Conservation (phyloP, 805 yeast species). For the Candida krabiensis region DNA sequence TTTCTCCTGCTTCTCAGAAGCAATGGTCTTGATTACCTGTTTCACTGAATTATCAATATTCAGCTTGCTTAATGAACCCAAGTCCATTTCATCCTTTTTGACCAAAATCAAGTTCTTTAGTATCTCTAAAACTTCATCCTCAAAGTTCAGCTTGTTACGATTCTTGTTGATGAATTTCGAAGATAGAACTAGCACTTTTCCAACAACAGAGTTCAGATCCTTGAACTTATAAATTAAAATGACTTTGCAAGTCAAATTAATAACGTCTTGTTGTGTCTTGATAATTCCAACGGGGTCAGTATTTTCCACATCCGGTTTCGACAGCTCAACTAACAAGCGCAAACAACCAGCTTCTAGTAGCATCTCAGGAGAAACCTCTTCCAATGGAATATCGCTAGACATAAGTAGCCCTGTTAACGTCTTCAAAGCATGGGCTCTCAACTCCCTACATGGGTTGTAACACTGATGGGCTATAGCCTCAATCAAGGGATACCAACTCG, state of each 20-base stretch:
- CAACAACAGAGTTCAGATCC: conserved; percentile 25
- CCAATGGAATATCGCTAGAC: conserved; percentile 35
- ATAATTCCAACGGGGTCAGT: conserved; percentile 66
- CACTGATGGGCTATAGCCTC: conserved; percentile 90
- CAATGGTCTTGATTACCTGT: conserved; percentile 15
- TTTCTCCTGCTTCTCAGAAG: conserved; percentile 3
- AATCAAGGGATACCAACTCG: conserved; percentile 56
- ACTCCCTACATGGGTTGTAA: conserved; percentile 80
- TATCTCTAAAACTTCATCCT: conserved; percentile 35
- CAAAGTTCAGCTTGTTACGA: conserved; percentile 22
- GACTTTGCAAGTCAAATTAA: conserved; percentile 64
- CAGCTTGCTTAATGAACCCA: conserved; percentile 22
- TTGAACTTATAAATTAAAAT: conserved; percentile 33
- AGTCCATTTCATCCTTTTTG: conserved; percentile 24
- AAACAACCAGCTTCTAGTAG: conserved; percentile 76
- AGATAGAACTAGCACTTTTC: conserved; percentile 26
- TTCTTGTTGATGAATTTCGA: conserved; percentile 28
- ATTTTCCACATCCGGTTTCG: conserved; percentile 60
- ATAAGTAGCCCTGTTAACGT: conserved; percentile 55
- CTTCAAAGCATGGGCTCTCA: conserved; percentile 64
- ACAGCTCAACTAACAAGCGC: conserved; percentile 66
- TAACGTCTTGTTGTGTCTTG: conserved; percentile 64
- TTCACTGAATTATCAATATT: conserved; percentile 28
- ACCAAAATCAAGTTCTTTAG: conserved; percentile 34
- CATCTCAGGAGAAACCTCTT: conserved; percentile 42